Base-by-base conservation (phyloP, 108 stramenopile genomes). In the Schizochytrium sp. region DNA sequence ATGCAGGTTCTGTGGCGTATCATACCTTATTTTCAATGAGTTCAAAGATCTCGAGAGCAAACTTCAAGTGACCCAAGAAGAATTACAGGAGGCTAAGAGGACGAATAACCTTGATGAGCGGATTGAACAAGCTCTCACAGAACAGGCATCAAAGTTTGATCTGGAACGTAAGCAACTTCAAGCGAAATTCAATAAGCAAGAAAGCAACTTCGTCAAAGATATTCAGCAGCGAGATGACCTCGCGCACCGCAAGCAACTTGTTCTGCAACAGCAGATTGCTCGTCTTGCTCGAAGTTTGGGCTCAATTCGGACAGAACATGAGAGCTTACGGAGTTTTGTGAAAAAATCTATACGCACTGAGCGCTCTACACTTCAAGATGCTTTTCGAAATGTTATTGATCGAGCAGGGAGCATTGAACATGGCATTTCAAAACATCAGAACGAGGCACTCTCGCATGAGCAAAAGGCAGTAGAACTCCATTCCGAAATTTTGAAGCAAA, bases 11-110 rank as follows among this genome's bases (percentile, higher is more conserved):
- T 83, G 76, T 53, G 76, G 76, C 2, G 76, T 83, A 17, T 83
- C 76, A n/a, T 83, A 83, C 53, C 28, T 83, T n/a, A 83, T 83
- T n/a, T 83, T 49, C 40, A 83, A 55, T 53, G 76, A 83, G 76
- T 49, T 83, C 50, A 83, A 55, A 42, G 53, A 5, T 53, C n/a
- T 83, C 15, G 76, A 83, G 47, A 83, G 55, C 38, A n/a, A 83
- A 28, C 53, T 83, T 13, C 8, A 83, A 42, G 28, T n/a, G 45
- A 53, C 53, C 45, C 47, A 42, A 28, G 28, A 28, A 10, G 76
- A 46, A n/a, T 42, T 83, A 1, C 17, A 56, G 5, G 3, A 46
- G 47, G 76, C 47, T 47, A 49, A n/a, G 76, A 47, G 44, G 7
- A 69, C 10, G 2, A 69, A 69, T 44, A 69, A 69, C 28, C 42